A percentile compares a stretch with the other conserved stretches of the same genome.
Evolutionary conservation across 108 stramenopile species (phyloP).

Genomic region (Stephanodiscus minutulus): DNA sequence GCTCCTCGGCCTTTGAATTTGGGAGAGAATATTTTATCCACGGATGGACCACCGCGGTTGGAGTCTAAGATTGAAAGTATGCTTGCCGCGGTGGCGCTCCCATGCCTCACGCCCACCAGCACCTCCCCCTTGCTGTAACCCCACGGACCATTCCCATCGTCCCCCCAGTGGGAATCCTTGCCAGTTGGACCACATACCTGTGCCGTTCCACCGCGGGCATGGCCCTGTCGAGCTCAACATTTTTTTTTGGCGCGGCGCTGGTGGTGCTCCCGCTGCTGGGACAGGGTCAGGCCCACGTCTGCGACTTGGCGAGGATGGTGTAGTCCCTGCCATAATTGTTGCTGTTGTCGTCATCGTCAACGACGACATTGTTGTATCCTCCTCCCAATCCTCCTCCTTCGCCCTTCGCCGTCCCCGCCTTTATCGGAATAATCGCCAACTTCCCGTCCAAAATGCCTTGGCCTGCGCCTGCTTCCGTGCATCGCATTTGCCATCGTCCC

Average conservation of each 20-base stretch:
- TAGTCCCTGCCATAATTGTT: slow-evolving; percentile 12
- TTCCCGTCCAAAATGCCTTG: slow-evolving; percentile 30
- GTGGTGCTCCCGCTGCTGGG: slow-evolving; percentile 46
- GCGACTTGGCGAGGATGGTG: slow-evolving; percentile 43
- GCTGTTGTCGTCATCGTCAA: neutral
- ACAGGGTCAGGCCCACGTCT: slow-evolving; percentile 53
- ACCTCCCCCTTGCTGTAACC: slow-evolving; percentile 58
- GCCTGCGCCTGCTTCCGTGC: slow-evolving; percentile 35
- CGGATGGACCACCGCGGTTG: no score
- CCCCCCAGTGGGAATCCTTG: slow-evolving; percentile 17
- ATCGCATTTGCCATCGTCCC: slow-evolving; percentile 16
- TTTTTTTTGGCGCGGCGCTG: slow-evolving; percentile 43
- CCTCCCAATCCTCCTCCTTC: neutral
- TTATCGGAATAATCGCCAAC: neutral
- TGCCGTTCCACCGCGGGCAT: slow-evolving; percentile 30
- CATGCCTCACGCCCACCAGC: slow-evolving; percentile 37
- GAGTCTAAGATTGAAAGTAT: no score
- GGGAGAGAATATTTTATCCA: no score
- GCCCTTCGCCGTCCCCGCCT: neutral
- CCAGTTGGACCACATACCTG: slow-evolving; percentile 46
- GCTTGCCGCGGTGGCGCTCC: slow-evolving; percentile 8
- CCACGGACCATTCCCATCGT: slow-evolving; percentile 41
- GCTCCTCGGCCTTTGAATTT: no score
- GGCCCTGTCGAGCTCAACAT: slow-evolving; percentile 54
- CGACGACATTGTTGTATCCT: neutral